Evolutionary conservation across 2,329 filamentous ascomycete genomes (phyloP), one percentile per base, ranked within the genome.

Genomic region (Pseudogymnoascus sp.): DNA sequence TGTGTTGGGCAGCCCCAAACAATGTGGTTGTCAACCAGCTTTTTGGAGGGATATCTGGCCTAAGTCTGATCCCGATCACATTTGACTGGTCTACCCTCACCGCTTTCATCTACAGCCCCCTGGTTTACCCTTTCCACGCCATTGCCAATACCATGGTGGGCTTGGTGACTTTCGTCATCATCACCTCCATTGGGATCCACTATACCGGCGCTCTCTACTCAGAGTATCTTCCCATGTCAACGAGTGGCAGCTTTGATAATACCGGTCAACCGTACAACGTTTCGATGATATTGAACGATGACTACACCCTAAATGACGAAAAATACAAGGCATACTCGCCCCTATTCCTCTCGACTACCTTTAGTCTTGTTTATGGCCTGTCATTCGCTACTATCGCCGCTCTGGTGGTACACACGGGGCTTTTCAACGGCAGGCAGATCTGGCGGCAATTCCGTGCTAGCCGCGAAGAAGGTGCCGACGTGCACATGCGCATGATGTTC

Each of bases 41-140:
- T 1, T 91, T 90, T 68, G 88, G 88, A 2, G 86, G 86, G 1
- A 80, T 79, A 59, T 88, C 84, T 0, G 88, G 88, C 0, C 66
- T 90, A 7, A 88, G 85, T 0, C 70, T 90, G 33, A 73, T 90
- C 3, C 88, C 88, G 1, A 83, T 90, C 38, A 90, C 87, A 0
- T 89, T 90, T 70, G 88, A 90, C 77, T 90, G 88, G 87, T 87
- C 87, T 4, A 87, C 89, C 69, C 81, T 89, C 60, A 80, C 85
- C 2, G 88, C 87, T 56, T 91, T 84, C 65, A 78, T 88, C 61
- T 83, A 83, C 31, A 88, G 85, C 9, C 88, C 88, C 19, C 65
- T 75, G 1, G 69, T 69, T 29, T 70, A 68, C 6, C 74, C 74
- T 1, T 72, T 70, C 42, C 82, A 84, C 69, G 82, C 83, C 64